These are phyloP conservation scores for Trichoderma simmonsii DNA, from an alignment of 2,329 filamentous ascomycete species.

Conservation along the genomic window DNA sequence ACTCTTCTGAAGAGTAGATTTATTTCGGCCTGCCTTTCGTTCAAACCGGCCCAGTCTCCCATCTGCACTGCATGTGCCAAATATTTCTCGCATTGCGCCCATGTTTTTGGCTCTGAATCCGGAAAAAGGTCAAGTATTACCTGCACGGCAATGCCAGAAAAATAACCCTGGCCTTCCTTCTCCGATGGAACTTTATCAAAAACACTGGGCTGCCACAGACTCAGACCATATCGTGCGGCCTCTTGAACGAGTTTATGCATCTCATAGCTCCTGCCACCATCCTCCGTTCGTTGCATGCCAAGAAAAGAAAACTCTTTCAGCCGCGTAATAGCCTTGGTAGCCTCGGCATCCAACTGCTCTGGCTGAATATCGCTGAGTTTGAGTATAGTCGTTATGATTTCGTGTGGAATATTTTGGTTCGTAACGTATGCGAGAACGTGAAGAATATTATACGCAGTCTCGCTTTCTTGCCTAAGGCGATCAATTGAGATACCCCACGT, in stretches of 20 bases:
- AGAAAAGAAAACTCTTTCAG: background rate
- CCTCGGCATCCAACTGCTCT: background rate
- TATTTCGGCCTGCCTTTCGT: background rate
- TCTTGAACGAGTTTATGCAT: conserved; percentile 4
- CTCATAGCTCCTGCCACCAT: background rate
- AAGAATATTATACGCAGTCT: background rate
- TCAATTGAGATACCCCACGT: background rate
- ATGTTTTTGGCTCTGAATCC: background rate
- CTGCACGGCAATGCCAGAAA: background rate
- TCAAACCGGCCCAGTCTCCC: background rate
- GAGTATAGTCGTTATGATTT: background rate
- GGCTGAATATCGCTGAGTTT: no score
- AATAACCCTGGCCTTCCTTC: background rate
- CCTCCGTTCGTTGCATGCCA: background rate
- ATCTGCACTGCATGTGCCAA: background rate
- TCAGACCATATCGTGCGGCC: background rate
- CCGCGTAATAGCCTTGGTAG: background rate
- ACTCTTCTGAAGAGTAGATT: background rate
- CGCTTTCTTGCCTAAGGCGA: background rate
- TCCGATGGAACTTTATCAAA: fast-evolving
- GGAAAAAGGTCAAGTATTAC: background rate
- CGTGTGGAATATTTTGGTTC: background rate
- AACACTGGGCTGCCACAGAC: background rate
- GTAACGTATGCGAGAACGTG: background rate
- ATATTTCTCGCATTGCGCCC: background rate